These are phyloP conservation scores for Cadophora gregata DNA, from an alignment of 2,329 filamentous ascomycete genomes.

Conservation along the genomic window DNA sequence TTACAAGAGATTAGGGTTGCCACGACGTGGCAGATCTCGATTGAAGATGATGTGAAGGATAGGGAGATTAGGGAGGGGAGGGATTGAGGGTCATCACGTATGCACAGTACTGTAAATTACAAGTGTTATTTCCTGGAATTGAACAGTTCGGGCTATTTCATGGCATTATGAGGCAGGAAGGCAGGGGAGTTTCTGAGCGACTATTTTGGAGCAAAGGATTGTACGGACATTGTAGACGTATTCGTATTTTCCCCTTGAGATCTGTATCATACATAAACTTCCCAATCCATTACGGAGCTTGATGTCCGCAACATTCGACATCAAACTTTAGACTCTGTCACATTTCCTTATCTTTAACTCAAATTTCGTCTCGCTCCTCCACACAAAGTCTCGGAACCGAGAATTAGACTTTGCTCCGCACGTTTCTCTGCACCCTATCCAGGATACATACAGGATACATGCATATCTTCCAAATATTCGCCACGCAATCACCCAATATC, in stretches of 20 bases:
- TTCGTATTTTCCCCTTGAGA: not conserved
- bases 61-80: not conserved
- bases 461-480: not conserved
- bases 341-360: no score
- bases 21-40: slow-evolving; percentile 38
- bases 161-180: slow-evolving; percentile 1
- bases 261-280: not conserved
- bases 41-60: slow-evolving; percentile 23
- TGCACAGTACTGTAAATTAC: not conserved
- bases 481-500: not conserved
- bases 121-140: not conserved
- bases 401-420: not conserved
- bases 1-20: slow-evolving; percentile 40
- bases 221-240: not conserved
- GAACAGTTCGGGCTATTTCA: not conserved
- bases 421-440: not conserved
- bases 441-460: not conserved
- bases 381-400: not conserved
- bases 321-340: no score
- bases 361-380: not conserved
- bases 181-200: not conserved
- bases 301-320: no score
- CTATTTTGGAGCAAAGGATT: not conserved
- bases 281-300: no score
- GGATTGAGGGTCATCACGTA: not conserved